Conservation (phyloP, 768 basidiomycete species). For the Pulveroboletus sp. region DNA sequence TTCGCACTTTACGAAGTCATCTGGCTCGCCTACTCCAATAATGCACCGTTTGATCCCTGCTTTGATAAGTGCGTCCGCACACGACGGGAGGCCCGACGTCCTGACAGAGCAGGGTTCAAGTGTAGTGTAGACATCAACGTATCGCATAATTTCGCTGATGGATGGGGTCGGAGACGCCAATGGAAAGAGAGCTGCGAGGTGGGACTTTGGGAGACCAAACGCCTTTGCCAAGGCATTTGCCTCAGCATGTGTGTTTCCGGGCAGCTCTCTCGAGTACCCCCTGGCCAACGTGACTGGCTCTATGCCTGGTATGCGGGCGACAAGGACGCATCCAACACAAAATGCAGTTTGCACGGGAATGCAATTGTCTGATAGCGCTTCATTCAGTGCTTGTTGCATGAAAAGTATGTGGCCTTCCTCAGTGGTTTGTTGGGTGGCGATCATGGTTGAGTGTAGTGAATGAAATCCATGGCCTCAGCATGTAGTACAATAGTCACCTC, state of each 20-base stretch:
- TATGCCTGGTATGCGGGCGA: conserved; percentile 40
- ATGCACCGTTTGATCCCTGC: conserved; percentile 71
- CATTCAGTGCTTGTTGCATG: conserved; percentile 60
- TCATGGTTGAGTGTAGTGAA: neutral
- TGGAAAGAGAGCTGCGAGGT: conserved; percentile 45
- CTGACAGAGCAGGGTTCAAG: conserved; percentile 94
- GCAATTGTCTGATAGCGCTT: conserved; percentile 60
- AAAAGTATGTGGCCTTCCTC: conserved; percentile 35
- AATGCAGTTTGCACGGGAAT: conserved; percentile 71
- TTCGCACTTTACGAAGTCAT: conserved; percentile 92
- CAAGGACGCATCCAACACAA: conserved; percentile 85
- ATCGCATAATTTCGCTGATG: conserved; percentile 46
- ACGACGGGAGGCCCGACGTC: conserved; percentile 81
- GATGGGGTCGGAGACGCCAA: conserved; percentile 26
- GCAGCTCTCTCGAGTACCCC: conserved; percentile 86
- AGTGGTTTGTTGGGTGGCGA: neutral
- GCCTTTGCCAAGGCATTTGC: conserved; percentile 86
- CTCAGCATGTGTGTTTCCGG: conserved; percentile 96
- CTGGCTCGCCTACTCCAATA: conserved; percentile 87
- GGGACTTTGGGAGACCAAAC: conserved; percentile 35
- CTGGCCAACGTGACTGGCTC: conserved; percentile 58
- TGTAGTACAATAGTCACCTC: too few species aligned
- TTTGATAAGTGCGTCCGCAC: conserved; percentile 76
- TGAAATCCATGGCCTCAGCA: neutral
- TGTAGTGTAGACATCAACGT: conserved; percentile 83